phyloP scores from a whole-genome alignment of 1,284 basidiomycete genomes.

The Sporisorium exsertum region DNA sequence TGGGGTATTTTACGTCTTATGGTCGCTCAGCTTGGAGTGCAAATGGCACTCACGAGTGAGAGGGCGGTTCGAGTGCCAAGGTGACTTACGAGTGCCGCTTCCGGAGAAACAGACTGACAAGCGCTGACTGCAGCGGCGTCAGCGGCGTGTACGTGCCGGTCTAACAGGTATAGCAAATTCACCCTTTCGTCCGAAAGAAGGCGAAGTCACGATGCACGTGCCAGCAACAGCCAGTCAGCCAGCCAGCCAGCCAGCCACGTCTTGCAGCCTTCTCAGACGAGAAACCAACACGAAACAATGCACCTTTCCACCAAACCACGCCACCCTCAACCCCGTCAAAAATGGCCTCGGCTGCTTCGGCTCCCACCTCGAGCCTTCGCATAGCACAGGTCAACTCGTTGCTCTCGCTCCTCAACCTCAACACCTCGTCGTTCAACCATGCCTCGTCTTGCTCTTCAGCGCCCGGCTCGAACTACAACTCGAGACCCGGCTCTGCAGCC shows the following conservation, averaged over 20 bases:
- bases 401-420: constrained; percentile 65
- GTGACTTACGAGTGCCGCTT: no score
- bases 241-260: not conserved
- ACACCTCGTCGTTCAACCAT: constrained; percentile 55
- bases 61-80: no score
- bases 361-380: constrained; percentile 50
- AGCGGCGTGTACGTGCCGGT: no score
- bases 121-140: no score
- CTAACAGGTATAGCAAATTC: not conserved
- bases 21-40: no score
- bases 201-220: not conserved
- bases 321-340: no score
- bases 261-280: no score
- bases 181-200: constrained; percentile 1
- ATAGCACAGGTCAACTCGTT: constrained; percentile 62
- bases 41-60: no score
- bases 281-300: constrained; percentile 1
- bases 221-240: constrained; percentile 9
- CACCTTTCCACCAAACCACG: no score
- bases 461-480: constrained; percentile 45
- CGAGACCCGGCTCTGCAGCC: constrained; percentile 37
- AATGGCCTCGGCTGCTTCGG: constrained; percentile 30
- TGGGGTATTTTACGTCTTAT: no score
- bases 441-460: constrained; percentile 38
- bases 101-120: not conserved